phyloP scores from a whole-genome alignment of 768 basidiomycete species.

The Boletus barrowsii region DNA sequence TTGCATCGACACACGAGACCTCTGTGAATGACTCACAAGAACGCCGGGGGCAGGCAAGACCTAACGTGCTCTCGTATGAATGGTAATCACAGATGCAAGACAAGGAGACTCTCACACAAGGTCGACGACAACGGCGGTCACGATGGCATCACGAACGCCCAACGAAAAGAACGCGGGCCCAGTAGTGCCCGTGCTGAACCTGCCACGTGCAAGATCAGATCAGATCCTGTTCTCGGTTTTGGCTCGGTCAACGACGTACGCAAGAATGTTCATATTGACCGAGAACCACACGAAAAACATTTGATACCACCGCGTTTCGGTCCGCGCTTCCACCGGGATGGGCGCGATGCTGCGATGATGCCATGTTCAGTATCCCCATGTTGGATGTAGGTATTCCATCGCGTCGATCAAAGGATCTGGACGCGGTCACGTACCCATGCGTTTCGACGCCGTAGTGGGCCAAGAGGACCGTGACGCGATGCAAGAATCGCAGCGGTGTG shows the following conservation, averaged over 20 bases:
- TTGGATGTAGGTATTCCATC: neutral
- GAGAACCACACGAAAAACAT: constrained; percentile 54
- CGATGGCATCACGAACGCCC: constrained; percentile 40
- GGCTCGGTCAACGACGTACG: constrained; percentile 28
- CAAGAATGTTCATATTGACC: constrained; percentile 42
- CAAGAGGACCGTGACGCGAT: constrained; percentile 27
- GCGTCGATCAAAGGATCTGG: neutral
- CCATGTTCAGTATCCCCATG: neutral
- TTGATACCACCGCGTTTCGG: constrained; percentile 42
- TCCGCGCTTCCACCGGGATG: constrained; percentile 33
- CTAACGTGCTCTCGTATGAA: constrained; percentile 20
- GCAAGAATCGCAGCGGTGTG: constrained; percentile 13
- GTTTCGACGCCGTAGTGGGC: constrained; percentile 39
- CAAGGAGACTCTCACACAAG: constrained; percentile 33
- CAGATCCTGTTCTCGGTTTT: too few species aligned
- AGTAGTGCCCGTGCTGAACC: constrained; percentile 47
- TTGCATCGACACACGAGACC: neutral
- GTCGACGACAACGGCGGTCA: constrained; percentile 43
- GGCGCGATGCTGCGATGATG: constrained; percentile 36
- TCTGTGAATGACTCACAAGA: constrained; percentile 30
- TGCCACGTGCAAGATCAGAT: constrained; percentile 11
- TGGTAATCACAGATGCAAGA: neutral
- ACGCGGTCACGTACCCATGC: constrained; percentile 32
- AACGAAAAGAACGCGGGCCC: constrained; percentile 51
- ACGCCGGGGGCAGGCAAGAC: constrained; percentile 35